Evolutionary conservation across 371 early-diverging fungal genomes (phyloP), one percentile per base, ranked within the genome.

Genomic region (Amoeboaphelidium protococcarum): DNA sequence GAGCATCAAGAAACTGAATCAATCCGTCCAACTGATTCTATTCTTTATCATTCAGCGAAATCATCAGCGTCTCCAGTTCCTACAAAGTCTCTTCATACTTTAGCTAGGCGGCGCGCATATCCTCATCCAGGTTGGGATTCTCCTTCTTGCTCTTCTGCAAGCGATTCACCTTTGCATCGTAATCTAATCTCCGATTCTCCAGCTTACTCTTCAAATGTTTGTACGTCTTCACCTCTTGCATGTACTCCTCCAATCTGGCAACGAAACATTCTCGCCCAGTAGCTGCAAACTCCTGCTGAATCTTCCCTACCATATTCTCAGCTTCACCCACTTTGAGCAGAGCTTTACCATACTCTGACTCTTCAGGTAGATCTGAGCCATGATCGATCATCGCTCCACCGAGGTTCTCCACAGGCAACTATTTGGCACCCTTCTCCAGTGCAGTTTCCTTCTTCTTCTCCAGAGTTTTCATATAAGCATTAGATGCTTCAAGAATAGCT

Each of bases 101-200:
- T 16, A 71, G 58, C 55, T 82, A 84, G 2, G 89, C 76, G 0
- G 78, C 73, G 41, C 83, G 74, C 58, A 80, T 66, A 44, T 89
- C 90, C 50, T 91, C 87, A 52, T 86, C 90, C 48, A 82, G 65
- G 40, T 78, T 76, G 3, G 83, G 77, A 40, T 75, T 80, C 52
- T 89, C 87, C 61, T 84, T 88, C 58, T 84, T 84, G 23, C 74
- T 67, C 54, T 80, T 82, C 52, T 82, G 78, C 20, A 82, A 69
- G 52, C 80, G 77, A 60, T 69, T 72, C 23, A 78, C 58, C 59
- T 89, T 90, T 40, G 85, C 73, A 58, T 94, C 92, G 56, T 81
- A 88, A 51, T 94, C 90, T 46, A 80, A 59, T 47, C 91, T 71
- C 26, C 90, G 69, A 47, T 76, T 74, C 47, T 84, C 83, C 3